These are phyloP conservation scores for Alternaria panax DNA, from an alignment of 2,329 filamentous ascomycete genomes.

Conservation along the genomic window DNA sequence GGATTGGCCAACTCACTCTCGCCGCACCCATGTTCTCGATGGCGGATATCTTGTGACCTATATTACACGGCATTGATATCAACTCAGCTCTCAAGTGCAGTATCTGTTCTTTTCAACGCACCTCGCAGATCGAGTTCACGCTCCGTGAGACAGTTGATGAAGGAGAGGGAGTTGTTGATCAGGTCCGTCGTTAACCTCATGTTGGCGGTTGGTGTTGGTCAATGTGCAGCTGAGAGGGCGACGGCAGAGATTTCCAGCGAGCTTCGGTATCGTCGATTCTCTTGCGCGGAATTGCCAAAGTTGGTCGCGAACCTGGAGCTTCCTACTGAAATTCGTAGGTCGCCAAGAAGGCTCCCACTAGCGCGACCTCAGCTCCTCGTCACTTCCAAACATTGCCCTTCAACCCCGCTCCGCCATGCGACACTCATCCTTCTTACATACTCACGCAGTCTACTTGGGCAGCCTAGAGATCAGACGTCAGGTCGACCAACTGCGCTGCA, in stretches of 20 bases:
- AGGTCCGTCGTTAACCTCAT: conserved; percentile 98
- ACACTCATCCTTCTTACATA: neutral
- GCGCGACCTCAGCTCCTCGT: conserved; percentile 2
- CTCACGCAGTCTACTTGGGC: no score
- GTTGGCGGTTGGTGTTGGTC: conserved; percentile 35
- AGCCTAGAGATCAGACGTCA: neutral
- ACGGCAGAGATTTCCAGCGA: neutral
- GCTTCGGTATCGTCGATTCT: neutral
- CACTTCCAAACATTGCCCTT: neutral
- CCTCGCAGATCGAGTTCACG: conserved; percentile 99
- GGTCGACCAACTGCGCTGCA: neutral
- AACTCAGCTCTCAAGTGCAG: conserved; percentile 90
- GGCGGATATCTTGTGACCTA: conserved; percentile 96
- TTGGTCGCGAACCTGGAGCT: conserved; percentile 13
- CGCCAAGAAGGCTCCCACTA: conserved; percentile 16
- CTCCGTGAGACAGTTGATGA: conserved; percentile 98
- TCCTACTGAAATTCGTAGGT: conserved; percentile 12
- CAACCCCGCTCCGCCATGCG: neutral
- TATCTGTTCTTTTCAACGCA: conserved; percentile 98
- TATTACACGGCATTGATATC: conserved; percentile 71
- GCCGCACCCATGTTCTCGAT: conserved; percentile 98
- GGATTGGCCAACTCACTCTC: conserved; percentile 69
- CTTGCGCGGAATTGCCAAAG: conserved; percentile 7
- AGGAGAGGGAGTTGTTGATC: conserved; percentile 92
- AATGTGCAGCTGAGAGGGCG: neutral